phyloP scores from a whole-genome alignment of 768 basidiomycete genomes.

The Pleurotus citrinopileatus region DNA sequence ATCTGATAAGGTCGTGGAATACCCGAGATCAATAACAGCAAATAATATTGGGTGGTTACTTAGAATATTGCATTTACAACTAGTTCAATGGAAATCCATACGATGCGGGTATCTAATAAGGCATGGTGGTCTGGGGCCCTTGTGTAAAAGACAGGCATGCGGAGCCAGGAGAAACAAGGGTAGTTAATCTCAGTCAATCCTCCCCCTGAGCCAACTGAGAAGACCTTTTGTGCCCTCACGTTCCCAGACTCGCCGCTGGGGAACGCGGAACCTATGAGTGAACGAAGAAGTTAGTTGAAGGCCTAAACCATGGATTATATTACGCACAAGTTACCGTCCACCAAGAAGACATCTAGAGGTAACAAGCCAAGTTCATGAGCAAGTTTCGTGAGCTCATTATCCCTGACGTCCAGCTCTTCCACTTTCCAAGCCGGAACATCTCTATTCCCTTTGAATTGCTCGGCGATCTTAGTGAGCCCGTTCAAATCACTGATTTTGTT shows the following conservation, averaged over 20 bases:
- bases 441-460: slow-evolving; percentile 62
- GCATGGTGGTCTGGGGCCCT: neutral
- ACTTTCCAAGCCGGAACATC: slow-evolving; percentile 68
- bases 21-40: neutral
- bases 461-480: slow-evolving; percentile 60
- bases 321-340: slow-evolving; percentile 82
- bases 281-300: neutral
- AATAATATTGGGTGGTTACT: too few relatives aligned
- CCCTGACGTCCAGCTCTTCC: slow-evolving; percentile 79
- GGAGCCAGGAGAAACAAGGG: neutral
- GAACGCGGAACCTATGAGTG: slow-evolving; percentile 81
- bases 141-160: neutral
- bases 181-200: slow-evolving; percentile 48
- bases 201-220: slow-evolving; percentile 73
- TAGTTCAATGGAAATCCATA: too few relatives aligned
- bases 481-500: slow-evolving; percentile 62
- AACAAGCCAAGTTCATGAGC: slow-evolving; percentile 70
- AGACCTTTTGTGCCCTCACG: slow-evolving; percentile 82
- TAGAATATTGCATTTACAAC: too few relatives aligned
- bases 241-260: slow-evolving; percentile 81
- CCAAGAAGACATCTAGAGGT: slow-evolving; percentile 77
- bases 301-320: neutral
- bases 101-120: too few relatives aligned
- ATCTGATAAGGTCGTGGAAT: slow-evolving; percentile 3
- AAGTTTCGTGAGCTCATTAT: slow-evolving; percentile 74